These are phyloP conservation scores for Solanum sejunctum DNA, from an alignment of 257 asterid species.

Conservation along the genomic window DNA sequence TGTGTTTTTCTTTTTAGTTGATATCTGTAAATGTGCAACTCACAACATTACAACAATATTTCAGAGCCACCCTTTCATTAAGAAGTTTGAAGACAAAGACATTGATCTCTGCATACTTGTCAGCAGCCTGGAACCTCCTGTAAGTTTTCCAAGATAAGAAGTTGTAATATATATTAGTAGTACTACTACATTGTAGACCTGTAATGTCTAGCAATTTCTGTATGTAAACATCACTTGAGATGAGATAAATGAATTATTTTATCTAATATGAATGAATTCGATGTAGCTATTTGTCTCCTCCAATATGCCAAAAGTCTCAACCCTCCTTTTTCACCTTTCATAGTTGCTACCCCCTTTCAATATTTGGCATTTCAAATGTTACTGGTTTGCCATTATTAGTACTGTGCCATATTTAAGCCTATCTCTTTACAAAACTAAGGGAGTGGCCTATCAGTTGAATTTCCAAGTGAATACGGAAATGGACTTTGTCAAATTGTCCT, in stretches of 20 bases:
- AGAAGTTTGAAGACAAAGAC: conserved; percentile 93
- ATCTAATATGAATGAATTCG: background rate
- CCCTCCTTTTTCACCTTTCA: background rate
- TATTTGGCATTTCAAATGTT: background rate
- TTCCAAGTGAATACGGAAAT: background rate
- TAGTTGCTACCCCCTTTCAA: background rate
- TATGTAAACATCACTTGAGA: background rate
- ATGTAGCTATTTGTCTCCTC: background rate
- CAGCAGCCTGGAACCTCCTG: conserved; percentile 75
- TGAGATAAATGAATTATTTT: background rate
- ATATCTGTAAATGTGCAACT: background rate
- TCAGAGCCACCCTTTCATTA: conserved; percentile 83
- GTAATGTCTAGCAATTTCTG: background rate
- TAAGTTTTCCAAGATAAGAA: conserved; percentile 51
- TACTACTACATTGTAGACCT: background rate
- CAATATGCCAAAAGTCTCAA: too few species aligned
- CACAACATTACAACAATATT: background rate
- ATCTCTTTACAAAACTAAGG: background rate
- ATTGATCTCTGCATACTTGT: conserved; percentile 79
- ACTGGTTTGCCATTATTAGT: background rate
- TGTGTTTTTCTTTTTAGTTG: background rate
- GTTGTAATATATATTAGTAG: background rate
- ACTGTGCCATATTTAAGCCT: background rate
- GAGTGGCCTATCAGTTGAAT: background rate
- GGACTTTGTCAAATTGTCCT: background rate